A percentile compares a stretch with the other conserved stretches of the same genome.
phyloP scores from a whole-genome alignment of 2,329 filamentous ascomycete genomes.

The Exophiala phaeomuriformis region DNA sequence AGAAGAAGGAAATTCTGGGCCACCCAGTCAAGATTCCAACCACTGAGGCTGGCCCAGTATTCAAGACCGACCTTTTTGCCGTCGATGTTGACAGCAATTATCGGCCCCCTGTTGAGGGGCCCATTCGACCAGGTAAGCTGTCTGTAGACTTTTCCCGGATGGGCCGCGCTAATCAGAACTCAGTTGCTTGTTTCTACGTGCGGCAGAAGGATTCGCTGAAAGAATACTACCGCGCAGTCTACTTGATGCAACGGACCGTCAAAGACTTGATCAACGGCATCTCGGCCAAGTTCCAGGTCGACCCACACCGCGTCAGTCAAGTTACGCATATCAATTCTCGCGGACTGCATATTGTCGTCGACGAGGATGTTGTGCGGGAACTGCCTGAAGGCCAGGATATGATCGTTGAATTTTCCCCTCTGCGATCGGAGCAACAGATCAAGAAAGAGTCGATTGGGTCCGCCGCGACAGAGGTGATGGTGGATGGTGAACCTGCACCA shows the following conservation, averaged over 20 bases:
- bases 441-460: constrained; percentile 21
- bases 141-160: constrained; percentile 4
- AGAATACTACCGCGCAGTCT: constrained; percentile 75
- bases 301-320: constrained; percentile 62
- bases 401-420: constrained; percentile 61
- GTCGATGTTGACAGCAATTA: constrained; percentile 84
- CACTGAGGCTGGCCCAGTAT: constrained; percentile 9
- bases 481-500: constrained; percentile 22
- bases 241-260: constrained; percentile 68
- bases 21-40: constrained; percentile 23
- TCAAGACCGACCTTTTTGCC: constrained; percentile 19
- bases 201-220: constrained; percentile 45
- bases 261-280: constrained; percentile 66
- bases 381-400: constrained; percentile 89
- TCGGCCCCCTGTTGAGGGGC: constrained; percentile 65
- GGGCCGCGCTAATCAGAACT: constrained; percentile 32
- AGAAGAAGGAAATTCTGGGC: constrained; percentile 1
- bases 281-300: constrained; percentile 71
- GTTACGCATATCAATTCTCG: constrained; percentile 65
- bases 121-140: constrained; percentile 56
- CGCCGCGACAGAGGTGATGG: constrained; percentile 15
- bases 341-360: constrained; percentile 75
- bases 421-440: constrained; percentile 36
- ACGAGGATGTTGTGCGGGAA: constrained; percentile 80
- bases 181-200: constrained; percentile 84